Conservation (phyloP, 139 green algal genomes). For the Chlorella sp. region DNA sequence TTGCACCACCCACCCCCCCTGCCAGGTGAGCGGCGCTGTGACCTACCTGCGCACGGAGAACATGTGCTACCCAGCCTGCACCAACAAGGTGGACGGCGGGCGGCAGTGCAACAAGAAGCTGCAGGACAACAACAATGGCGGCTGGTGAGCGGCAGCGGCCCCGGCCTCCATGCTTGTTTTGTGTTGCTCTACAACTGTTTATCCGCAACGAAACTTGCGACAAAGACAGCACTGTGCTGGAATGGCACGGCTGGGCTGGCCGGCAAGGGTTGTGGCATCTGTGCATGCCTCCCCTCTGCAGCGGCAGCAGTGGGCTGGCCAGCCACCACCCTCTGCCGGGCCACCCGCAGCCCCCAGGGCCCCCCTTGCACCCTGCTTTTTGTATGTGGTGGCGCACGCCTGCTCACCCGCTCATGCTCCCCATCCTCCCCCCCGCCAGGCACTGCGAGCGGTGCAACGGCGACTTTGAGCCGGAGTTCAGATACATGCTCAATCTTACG, state of each 20-base stretch:
- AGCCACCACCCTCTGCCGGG: neutral
- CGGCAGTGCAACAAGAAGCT: conserved; percentile 87
- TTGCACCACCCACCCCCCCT: no score
- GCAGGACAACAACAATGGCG: conserved; percentile 52
- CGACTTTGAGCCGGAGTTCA: conserved; percentile 47
- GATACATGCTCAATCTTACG: conserved; percentile 62
- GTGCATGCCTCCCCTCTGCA: neutral
- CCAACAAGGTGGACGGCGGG: conserved; percentile 53
- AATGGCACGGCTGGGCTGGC: neutral
- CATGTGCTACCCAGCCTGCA: conserved; percentile 81
- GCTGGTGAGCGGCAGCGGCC: conserved; percentile 40
- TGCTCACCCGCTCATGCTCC: neutral
- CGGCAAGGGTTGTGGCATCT: neutral
- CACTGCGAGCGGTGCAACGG: conserved; percentile 62
- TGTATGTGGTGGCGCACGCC: neutral
- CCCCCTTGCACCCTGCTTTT: no score
- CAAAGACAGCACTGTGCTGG: no score
- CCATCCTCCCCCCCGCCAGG: conserved; percentile 6
- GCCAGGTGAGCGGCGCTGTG: conserved; percentile 57
- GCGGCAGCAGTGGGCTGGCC: neutral
- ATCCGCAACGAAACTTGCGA: no score
- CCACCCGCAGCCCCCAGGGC: no score
- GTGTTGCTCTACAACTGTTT: no score
- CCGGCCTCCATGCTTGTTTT: no score
- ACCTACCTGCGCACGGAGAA: conserved; percentile 73